Evolutionary conservation across 2,329 filamentous ascomycete genomes (phyloP).

Genomic region (Trichoderma citrinoviride): DNA sequence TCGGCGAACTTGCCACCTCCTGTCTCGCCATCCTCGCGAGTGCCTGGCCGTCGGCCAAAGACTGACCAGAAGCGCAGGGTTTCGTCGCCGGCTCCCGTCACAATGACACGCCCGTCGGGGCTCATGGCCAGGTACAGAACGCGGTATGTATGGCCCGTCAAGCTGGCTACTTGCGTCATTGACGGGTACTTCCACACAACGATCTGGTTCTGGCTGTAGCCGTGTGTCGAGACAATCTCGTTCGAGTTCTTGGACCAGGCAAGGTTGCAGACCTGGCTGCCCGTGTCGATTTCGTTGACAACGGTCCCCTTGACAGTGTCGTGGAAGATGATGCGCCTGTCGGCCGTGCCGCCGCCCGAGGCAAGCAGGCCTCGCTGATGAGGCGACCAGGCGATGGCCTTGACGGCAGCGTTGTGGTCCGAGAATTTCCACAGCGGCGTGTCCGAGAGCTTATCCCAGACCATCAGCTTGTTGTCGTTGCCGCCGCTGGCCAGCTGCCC

Average conservation of each 20-base stretch:
- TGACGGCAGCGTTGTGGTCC: constrained; percentile 93
- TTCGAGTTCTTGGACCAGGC: constrained; percentile 98
- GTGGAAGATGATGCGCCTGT: constrained; percentile 96
- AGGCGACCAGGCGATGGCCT: constrained; percentile 96
- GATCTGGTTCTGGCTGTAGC: constrained; percentile 97
- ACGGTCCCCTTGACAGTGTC: constrained; percentile 82
- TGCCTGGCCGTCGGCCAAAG: constrained; percentile 78
- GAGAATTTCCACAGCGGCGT: constrained; percentile 91
- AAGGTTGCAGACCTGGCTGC: constrained; percentile 97
- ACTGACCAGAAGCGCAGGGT: constrained; percentile 96
- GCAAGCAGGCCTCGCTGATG: constrained; percentile 94
- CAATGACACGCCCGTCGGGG: constrained; percentile 87
- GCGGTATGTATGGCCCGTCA: constrained; percentile 95
- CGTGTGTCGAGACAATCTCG: constrained; percentile 94
- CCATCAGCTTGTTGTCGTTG: constrained; percentile 98
- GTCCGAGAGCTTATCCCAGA: constrained; percentile 95
- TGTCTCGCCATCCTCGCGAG: constrained; percentile 64
- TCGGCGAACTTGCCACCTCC: constrained; percentile 64
- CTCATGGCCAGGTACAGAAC: constrained; percentile 97
- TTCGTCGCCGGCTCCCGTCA: constrained; percentile 95
- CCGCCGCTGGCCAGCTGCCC: constrained; percentile 92
- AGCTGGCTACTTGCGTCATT: constrained; percentile 93
- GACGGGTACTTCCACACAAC: constrained; percentile 99
- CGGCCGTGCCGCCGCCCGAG: constrained; percentile 91
- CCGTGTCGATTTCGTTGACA: constrained; percentile 89